Base-by-base conservation (phyloP, 495 filamentous ascomycete species). In the Penicillium samsonianum region DNA sequence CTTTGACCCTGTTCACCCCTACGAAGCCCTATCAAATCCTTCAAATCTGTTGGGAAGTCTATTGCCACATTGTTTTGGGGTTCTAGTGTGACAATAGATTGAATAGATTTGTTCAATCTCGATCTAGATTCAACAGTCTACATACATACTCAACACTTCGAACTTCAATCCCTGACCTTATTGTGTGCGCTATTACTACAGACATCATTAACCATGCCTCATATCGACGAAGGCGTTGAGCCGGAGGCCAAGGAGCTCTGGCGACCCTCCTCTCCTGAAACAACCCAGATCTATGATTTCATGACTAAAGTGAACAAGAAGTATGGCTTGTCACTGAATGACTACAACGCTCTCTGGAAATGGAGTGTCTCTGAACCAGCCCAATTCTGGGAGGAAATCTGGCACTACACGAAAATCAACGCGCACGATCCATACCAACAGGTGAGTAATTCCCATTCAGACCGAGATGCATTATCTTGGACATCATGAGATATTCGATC, bases 371-470 rank as follows among this genome's bases (percentile, higher is more conserved):
- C 86, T 17, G 82, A 95, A 63, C 79, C 90, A 22, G 79, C 84
- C 11, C 70, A 80, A 7, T 94, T 96, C 65, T 98, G 94, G 94
- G 85, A 79, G 19, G 85, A 94, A 60, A 82, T 92, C 8, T 97
- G 91, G 91, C 74, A 88, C 42, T 94, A 87, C 68, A 88, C 85
- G 5, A 84, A 85, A 35, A 82, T 97, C 61, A 83, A 78, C 52
- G 82, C 89, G 16, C 87, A 88, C n/a, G 71, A 73, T 60, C 72
- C 77, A 4, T 91, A 85, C 69, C 71, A 80, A 14, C 68, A 80
- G 60, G 89, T 91, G 67, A 65, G 79, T 72, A 19, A 35, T 33
- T 16, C 7, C 16, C 5, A 41, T 38, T 28, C 35, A 6, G 9
- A 1, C 23, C 2, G 16, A 14, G 14, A 37, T 37, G 0, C 14